Conservation (phyloP, 371 early-diverging fungal genomes). For the Umbelopsis sp. region DNA sequence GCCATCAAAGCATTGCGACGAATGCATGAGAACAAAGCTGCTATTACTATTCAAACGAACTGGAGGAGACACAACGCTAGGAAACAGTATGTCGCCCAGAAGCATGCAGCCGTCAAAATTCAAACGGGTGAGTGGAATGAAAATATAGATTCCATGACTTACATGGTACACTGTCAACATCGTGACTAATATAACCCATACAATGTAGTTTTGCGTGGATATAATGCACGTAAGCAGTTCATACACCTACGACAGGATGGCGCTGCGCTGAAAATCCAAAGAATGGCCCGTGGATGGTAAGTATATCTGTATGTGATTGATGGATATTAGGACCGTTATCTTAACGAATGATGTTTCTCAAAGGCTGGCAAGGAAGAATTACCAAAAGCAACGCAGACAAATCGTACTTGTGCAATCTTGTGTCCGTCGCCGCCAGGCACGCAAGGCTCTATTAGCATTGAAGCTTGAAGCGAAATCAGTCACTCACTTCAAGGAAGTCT, state of each 20-base stretch:
- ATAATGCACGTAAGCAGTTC: constrained; percentile 53
- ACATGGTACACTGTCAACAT: background rate
- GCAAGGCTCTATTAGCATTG: constrained; percentile 63
- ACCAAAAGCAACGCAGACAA: constrained; percentile 51
- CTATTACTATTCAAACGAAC: constrained; percentile 75
- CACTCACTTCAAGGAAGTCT: constrained; percentile 92
- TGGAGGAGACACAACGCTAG: constrained; percentile 72
- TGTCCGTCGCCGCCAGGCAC: constrained; percentile 77
- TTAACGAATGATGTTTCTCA: background rate
- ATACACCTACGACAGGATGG: constrained; percentile 48
- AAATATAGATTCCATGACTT: background rate
- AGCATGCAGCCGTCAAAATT: constrained; percentile 36
- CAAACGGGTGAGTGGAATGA: constrained; percentile 46
- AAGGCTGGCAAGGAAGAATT: constrained; percentile 61
- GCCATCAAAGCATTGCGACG: constrained; percentile 57
- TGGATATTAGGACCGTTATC: too few relatives aligned
- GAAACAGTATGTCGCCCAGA: constrained; percentile 49
- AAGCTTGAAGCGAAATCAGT: constrained; percentile 89
- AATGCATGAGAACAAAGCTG: constrained; percentile 74
- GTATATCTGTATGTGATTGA: background rate
- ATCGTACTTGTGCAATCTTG: constrained; percentile 84
- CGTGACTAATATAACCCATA: background rate
- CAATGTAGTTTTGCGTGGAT: constrained; percentile 43
- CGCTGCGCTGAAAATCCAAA: constrained; percentile 81
- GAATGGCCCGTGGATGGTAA: constrained; percentile 61